phyloP scores from a whole-genome alignment of 805 yeast genomes.

The Metschnikowia cerradonensis region DNA sequence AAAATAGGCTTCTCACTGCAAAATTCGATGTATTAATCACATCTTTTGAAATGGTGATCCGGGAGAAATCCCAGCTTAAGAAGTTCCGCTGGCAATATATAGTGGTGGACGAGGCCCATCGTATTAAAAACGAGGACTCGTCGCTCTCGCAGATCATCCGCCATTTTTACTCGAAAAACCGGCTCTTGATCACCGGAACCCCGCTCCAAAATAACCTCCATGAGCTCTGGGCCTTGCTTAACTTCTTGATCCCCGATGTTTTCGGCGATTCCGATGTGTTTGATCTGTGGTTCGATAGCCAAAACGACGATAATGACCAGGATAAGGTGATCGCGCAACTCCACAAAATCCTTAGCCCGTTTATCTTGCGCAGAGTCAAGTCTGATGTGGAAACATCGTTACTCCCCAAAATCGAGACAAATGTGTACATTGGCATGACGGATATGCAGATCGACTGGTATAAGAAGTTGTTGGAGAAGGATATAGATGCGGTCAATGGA shows the following conservation, averaged over 20 bases:
- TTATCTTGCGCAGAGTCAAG: constrained; percentile 82
- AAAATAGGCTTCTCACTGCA: constrained; percentile 56
- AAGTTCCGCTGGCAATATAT: constrained; percentile 91
- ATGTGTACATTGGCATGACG: constrained; percentile 90
- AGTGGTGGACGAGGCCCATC: constrained; percentile 92
- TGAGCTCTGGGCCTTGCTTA: constrained; percentile 92
- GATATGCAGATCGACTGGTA: constrained; percentile 95
- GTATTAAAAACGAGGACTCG: constrained; percentile 92
- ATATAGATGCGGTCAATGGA: constrained; percentile 94
- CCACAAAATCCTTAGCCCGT: constrained; percentile 85
- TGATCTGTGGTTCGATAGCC: constrained; percentile 84
- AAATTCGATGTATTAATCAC: constrained; percentile 88
- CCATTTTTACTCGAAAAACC: constrained; percentile 75
- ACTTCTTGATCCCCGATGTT: constrained; percentile 88
- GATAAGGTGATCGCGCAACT: constrained; percentile 83
- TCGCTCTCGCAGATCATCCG: constrained; percentile 90
- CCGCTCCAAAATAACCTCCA: constrained; percentile 93
- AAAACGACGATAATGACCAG: constrained; percentile 40
- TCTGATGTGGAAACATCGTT: constrained; percentile 90
- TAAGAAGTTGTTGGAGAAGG: constrained; percentile 80
- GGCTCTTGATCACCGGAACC: constrained; percentile 90
- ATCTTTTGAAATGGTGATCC: constrained; percentile 88
- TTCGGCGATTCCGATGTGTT: constrained; percentile 88
- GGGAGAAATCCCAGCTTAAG: constrained; percentile 77
- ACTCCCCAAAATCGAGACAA: constrained; percentile 85